phyloP scores from a whole-genome alignment of 148 eudicot genomes.

The Pouteria glomerata region DNA sequence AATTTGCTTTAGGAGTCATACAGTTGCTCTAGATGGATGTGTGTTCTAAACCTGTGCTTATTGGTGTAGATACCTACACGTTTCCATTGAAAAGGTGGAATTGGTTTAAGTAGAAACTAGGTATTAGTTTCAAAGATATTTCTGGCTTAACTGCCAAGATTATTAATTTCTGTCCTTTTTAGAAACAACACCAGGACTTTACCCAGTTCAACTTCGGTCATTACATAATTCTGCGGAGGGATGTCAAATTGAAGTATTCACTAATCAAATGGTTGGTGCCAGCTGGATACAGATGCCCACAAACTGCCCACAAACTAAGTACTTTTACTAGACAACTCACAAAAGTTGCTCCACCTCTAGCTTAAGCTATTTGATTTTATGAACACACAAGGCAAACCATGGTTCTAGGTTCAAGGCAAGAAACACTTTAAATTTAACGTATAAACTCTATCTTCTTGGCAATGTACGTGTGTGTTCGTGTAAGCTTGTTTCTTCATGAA shows the following conservation, averaged over 20 bases:
- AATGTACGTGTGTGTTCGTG: too few species aligned
- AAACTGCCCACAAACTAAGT: background rate
- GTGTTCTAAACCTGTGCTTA: background rate
- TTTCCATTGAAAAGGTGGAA: too few species aligned
- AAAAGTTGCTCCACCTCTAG: background rate
- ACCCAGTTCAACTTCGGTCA: background rate
- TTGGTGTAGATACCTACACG: background rate
- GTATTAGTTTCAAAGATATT: background rate
- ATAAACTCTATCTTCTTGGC: background rate
- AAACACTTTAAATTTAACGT: background rate
- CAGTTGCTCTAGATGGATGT: background rate
- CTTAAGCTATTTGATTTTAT: background rate
- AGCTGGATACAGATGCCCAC: background rate
- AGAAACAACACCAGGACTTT: background rate
- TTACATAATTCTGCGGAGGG: background rate
- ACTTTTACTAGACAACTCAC: background rate
- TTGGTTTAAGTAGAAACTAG: too few species aligned
- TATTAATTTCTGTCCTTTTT: background rate
- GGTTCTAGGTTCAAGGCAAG: background rate
- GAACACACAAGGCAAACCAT: background rate
- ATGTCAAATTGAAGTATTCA: background rate
- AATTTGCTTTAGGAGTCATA: background rate
- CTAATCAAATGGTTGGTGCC: background rate
- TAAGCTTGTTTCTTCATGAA: background rate
- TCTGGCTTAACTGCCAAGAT: background rate